Percentiles rank a stretch among this genome's conserved stretches.
phyloP scores from a whole-genome alignment of 257 asterid species.

The Capsicum chinense region DNA sequence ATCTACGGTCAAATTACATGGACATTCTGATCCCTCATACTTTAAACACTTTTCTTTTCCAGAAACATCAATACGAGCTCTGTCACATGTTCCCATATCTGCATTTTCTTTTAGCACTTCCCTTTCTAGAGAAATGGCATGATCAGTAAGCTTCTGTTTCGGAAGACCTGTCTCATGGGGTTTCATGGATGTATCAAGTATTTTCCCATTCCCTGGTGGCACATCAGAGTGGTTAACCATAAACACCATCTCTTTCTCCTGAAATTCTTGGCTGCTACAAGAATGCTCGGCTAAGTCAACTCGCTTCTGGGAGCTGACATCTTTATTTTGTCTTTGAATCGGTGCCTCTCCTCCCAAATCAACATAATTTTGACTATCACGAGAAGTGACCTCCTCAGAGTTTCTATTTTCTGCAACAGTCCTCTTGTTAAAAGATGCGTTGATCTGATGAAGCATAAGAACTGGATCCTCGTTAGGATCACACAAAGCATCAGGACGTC shows the following conservation, averaged over 20 bases:
- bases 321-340: conserved; percentile 33
- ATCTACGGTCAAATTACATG: conserved; percentile 21
- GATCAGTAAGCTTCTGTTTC: conserved; percentile 37
- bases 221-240: conserved; percentile 34
- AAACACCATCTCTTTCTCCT: conserved; percentile 63
- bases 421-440: conserved; percentile 53
- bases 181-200: conserved; percentile 12
- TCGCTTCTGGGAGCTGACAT: conserved; percentile 32
- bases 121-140: conserved; percentile 27
- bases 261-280: conserved; percentile 33
- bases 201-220: conserved; percentile 31
- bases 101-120: conserved; percentile 39
- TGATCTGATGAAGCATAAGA: conserved; percentile 43
- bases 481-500: conserved; percentile 30
- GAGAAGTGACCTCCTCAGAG: conserved; percentile 29
- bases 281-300: conserved; percentile 29
- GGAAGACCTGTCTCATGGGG: conserved; percentile 27
- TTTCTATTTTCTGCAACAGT: conserved; percentile 29
- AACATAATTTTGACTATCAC: conserved; percentile 27
- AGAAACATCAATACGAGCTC: conserved; percentile 24
- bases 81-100: conserved; percentile 11
- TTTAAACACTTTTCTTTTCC: conserved; percentile 33
- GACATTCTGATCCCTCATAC: conserved; percentile 32
- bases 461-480: conserved; percentile 56
- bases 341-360: conserved; percentile 32